A percentile compares a stretch with the other conserved stretches of the same genome.
phyloP scores from a whole-genome alignment of 805 yeast species.

The Candida parachauliodes region DNA sequence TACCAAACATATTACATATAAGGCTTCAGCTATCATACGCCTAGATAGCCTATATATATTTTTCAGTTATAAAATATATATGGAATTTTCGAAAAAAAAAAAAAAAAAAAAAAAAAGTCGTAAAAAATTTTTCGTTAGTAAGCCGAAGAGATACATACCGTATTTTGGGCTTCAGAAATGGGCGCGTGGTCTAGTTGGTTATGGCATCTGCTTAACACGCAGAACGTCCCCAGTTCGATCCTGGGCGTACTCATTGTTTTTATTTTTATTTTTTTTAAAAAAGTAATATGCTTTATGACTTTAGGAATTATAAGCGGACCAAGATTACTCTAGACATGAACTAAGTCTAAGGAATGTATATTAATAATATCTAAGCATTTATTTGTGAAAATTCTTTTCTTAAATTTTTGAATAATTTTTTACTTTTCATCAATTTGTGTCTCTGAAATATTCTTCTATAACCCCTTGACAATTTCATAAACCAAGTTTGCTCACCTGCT shows the following conservation, averaged over 20 bases:
- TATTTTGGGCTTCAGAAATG: too few relatives aligned
- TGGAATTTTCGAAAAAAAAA: too few relatives aligned
- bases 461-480: slow-evolving; percentile 34
- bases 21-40: too few relatives aligned
- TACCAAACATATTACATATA: too few relatives aligned
- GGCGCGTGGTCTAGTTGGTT: slow-evolving; percentile 92
- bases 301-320: not conserved
- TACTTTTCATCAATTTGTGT: slow-evolving; percentile 23
- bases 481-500: slow-evolving; percentile 43
- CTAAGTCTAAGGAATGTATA: not conserved
- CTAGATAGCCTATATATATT: too few relatives aligned
- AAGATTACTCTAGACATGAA: not conserved
- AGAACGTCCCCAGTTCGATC: slow-evolving; percentile 99
- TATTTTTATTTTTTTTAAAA: slow-evolving; percentile 9
- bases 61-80: too few relatives aligned
- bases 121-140: too few relatives aligned
- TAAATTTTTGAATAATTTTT: slow-evolving; percentile 39
- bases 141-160: too few relatives aligned
- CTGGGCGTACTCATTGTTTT: slow-evolving; percentile 93
- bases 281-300: not conserved
- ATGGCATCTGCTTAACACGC: slow-evolving; percentile 99
- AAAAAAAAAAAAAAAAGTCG: too few relatives aligned
- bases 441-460: slow-evolving; percentile 34
- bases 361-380: slow-evolving; percentile 7
- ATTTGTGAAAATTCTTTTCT: slow-evolving; percentile 12